Evolutionary conservation across 768 basidiomycete genomes (phyloP), one percentile per base, ranked within the genome.

Genomic region (Panellus pusillus): DNA sequence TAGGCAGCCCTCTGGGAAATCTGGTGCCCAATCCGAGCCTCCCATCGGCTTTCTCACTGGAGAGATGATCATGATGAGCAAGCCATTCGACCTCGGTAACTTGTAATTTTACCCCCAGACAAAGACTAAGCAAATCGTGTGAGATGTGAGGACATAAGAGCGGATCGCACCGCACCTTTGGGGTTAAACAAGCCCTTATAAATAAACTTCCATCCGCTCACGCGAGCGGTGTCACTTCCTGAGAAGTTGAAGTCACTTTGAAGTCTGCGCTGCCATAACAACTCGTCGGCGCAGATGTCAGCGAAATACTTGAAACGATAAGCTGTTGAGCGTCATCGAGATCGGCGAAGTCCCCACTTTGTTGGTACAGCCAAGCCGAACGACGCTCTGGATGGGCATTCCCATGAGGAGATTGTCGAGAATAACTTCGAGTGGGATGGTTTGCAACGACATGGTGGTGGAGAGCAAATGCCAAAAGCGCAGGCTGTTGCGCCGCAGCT

Each of bases 211-310:
- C 87, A 95, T 13, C 91, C 91, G 40, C 70, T 82, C 12, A 79
- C 82, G 17, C 93, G 75, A 13, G 92, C 92, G 0, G 87, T 92
- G 38, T 78, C 79, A 37, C 78, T 74, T 4, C 80, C 81, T 8
- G 86, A 78, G 62, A 91, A 94, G 69, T 92, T 91, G 74, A 84
- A 93, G 65, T 94, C 93, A 29, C 69, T 67, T 28, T 76, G 65
- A 9, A 91, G 70, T 55, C 81, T 87, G 27, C 80, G 75, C 65
- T 83, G 85, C 93, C 93, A 95, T 54, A 93, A 77, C 0, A 83
- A 84, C 52, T 91, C 87, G 64, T 93, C 91, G 12, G 78, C 73
- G 63, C 79, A 81, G 20, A 88, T 61, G 12, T 68, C 57, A 42
- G 81, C 76, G 63, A 92, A 89, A 66, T 79, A 78, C 76, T 78